Evolutionary conservation across 1,139 yeast species (phyloP).

Genomic region (Debaryomyces robertsiae): DNA sequence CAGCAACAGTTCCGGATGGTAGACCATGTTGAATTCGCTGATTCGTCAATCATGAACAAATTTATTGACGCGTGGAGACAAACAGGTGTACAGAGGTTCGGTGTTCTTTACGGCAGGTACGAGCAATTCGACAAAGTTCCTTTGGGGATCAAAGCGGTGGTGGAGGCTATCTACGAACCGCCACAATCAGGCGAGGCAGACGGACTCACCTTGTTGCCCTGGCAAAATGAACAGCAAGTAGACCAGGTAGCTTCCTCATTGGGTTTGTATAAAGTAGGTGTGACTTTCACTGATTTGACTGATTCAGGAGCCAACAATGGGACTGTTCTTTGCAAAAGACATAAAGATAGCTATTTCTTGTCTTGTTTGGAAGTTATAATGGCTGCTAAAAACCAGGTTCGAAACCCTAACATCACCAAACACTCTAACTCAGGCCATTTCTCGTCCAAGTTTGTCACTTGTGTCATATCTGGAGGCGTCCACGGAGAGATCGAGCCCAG

Average conservation of each 20-base stretch:
- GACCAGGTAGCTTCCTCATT: conserved; percentile 59
- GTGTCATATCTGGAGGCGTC: conserved; percentile 85
- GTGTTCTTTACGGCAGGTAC: conserved; percentile 81
- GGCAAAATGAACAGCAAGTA: conserved; percentile 60
- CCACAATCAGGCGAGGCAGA: conserved; percentile 86
- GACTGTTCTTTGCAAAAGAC: conserved; percentile 88
- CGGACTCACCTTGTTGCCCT: conserved; percentile 68
- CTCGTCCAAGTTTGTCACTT: conserved; percentile 90
- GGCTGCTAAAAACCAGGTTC: conserved; percentile 77
- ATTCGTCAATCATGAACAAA: conserved; percentile 67
- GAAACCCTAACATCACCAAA: conserved; percentile 64
- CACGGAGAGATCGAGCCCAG: conserved; percentile 88
- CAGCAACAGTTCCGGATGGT: conserved; percentile 94
- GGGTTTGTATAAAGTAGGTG: conserved; percentile 76
- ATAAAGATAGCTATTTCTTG: conserved; percentile 85
- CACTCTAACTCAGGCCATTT: conserved; percentile 68
- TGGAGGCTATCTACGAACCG: conserved; percentile 92
- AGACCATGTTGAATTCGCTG: conserved; percentile 92
- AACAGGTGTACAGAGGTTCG: conserved; percentile 85
- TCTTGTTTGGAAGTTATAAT: conserved; percentile 84
- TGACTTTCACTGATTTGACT: conserved; percentile 84
- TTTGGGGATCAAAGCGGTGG: conserved; percentile 89
- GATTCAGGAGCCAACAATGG: conserved; percentile 90
- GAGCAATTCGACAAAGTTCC: conserved; percentile 82
- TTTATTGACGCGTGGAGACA: conserved; percentile 92